phyloP scores from a whole-genome alignment of 1,284 basidiomycete genomes.

The Ustilago lituana region DNA sequence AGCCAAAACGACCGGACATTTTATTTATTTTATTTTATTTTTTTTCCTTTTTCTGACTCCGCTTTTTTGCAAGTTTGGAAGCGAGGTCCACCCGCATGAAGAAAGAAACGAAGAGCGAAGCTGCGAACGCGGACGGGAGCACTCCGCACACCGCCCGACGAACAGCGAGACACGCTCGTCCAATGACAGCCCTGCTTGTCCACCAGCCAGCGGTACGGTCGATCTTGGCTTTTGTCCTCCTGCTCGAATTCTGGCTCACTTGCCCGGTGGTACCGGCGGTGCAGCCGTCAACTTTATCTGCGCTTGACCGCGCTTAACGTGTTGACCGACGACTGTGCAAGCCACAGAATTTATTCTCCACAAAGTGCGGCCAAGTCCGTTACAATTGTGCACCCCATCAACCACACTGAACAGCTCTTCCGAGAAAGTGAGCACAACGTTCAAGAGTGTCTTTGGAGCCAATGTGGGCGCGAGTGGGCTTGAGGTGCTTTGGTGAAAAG shows the following conservation, averaged over 20 bases:
- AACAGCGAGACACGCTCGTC: slow-evolving; percentile 10
- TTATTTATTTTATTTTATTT: too few relatives aligned
- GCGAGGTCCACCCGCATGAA: too few relatives aligned
- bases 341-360: neutral
- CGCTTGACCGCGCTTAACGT: too few relatives aligned
- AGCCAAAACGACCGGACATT: too few relatives aligned
- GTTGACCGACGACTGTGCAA: slow-evolving; percentile 1
- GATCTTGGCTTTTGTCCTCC: neutral
- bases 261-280: slow-evolving; percentile 4
- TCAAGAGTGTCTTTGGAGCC: too few relatives aligned
- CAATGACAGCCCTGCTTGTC: neutral
- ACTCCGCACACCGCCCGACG: slow-evolving; percentile 6
- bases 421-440: too few relatives aligned
- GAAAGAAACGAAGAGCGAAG: too few relatives aligned
- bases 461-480: too few relatives aligned
- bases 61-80: neutral
- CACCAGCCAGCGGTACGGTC: neutral
- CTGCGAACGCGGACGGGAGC: slow-evolving; percentile 5
- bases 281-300: too few relatives aligned
- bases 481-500: too few relatives aligned
- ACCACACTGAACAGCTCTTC: too few relatives aligned
- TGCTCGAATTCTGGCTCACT: neutral
- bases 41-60: slow-evolving; percentile 4
- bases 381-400: too few relatives aligned
- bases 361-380: slow-evolving; percentile 5